Evolutionary conservation across 805 yeast genomes (phyloP).

Genomic region (Sugiyamaella marilandica): DNA sequence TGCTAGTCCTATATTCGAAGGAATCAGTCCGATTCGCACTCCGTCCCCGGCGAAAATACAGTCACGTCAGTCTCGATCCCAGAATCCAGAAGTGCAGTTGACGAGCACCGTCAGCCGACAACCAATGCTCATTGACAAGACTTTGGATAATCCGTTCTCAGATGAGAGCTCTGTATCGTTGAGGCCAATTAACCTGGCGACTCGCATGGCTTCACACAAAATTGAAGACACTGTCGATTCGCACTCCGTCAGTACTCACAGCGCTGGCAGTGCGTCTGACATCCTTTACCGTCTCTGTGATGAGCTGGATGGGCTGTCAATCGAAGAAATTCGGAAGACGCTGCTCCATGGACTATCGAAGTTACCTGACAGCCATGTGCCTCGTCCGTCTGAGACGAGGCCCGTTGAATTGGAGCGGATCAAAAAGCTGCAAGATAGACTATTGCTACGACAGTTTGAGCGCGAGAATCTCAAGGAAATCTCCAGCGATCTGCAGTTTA

Average conservation of each 20-base stretch:
- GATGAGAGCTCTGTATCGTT: neutral
- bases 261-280: no score
- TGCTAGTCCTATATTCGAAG: neutral
- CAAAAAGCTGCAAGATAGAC: neutral
- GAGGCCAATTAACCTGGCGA: neutral
- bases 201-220: neutral
- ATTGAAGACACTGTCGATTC: no score
- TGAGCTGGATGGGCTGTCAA: neutral
- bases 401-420: neutral
- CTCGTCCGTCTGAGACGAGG: neutral
- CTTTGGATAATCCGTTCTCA: neutral
- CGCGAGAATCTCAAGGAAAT: slow-evolving; percentile 5
- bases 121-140: neutral
- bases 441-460: slow-evolving; percentile 6
- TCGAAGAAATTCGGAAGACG: neutral
- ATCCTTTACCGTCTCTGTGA: no score
- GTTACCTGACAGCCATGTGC: neutral
- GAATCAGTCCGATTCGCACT: slow-evolving; percentile 3
- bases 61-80: neutral
- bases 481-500: slow-evolving; percentile 10
- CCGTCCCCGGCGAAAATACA: neutral
- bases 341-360: neutral
- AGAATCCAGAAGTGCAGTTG: neutral
- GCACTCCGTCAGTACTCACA: no score
- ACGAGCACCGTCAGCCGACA: neutral